phyloP scores from a whole-genome alignment of 805 yeast species.

The Candida oleophila region DNA sequence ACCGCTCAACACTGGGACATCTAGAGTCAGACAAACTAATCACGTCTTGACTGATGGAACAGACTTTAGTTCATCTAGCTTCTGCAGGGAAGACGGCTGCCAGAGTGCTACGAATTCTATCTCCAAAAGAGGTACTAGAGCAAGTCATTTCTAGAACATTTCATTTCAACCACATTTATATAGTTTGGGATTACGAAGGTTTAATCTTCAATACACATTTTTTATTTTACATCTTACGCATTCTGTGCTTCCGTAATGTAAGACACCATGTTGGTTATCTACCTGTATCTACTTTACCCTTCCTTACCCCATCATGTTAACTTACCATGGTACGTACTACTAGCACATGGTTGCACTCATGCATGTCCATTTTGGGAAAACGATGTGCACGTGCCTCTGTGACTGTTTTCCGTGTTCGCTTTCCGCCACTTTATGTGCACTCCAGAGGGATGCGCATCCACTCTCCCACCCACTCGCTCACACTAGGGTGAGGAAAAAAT shows the following conservation, averaged over 20 bases:
- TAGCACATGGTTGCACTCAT: no score
- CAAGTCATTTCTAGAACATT: not conserved
- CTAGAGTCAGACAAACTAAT: not conserved
- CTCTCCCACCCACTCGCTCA: constrained; percentile 3
- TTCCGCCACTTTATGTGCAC: not conserved
- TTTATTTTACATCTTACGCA: not conserved
- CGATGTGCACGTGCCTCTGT: constrained; percentile 1
- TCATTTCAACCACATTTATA: not conserved
- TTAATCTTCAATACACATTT: not conserved
- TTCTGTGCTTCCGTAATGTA: no score
- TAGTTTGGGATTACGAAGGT: not conserved
- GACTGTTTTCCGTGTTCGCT: constrained; percentile 1
- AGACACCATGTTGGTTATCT: no score
- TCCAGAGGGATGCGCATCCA: not conserved
- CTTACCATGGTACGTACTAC: no score
- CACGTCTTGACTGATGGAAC: not conserved
- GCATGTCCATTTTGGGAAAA: no score
- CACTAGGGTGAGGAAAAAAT: not conserved
- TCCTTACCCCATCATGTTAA: no score
- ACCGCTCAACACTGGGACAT: not conserved
- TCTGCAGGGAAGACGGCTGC: not conserved
- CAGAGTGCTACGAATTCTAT: not conserved
- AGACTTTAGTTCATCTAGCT: not conserved
- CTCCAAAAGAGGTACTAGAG: not conserved
- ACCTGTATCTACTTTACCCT: no score